A percentile compares a stretch with the other conserved stretches of the same genome.
These are phyloP conservation scores for Andalucia godoyi DNA, from an alignment of 78 protist species.

Conservation along the genomic window DNA sequence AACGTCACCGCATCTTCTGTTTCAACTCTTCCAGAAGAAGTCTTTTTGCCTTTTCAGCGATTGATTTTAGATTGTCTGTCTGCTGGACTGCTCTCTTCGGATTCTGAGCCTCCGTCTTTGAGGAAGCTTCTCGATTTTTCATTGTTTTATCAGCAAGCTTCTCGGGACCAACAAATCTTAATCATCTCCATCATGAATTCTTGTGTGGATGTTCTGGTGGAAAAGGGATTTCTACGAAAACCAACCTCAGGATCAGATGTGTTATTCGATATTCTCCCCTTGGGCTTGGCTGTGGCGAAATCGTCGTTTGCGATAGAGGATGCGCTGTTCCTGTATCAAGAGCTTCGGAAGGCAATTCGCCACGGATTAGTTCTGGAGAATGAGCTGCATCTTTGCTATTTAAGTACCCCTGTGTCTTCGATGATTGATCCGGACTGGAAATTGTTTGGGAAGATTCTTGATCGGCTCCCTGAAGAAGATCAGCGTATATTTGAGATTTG, in stretches of 20 bases:
- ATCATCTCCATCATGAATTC: too few species aligned
- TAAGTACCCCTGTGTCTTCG: not conserved
- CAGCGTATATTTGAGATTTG: not conserved
- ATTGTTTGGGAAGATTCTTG: not conserved
- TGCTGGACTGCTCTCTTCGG: too few species aligned
- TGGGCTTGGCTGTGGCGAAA: not conserved
- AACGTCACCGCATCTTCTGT: not conserved
- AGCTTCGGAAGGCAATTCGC: not conserved
- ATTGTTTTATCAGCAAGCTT: too few species aligned
- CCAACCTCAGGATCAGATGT: not conserved
- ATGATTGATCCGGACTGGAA: not conserved
- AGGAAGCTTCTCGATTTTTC: too few species aligned
- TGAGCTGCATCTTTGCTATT: constrained; percentile 17
- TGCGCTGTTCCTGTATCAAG: not conserved
- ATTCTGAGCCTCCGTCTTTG: too few species aligned
- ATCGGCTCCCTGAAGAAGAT: not conserved
- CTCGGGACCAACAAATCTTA: too few species aligned
- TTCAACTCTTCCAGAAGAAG: not conserved
- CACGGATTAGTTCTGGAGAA: constrained; percentile 8
- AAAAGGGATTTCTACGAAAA: too few species aligned
- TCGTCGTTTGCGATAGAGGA: not conserved
- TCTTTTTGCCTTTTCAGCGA: not conserved
- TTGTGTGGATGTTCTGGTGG: too few species aligned
- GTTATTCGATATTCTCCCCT: not conserved
- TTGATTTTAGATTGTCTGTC: not conserved